These are phyloP conservation scores for Parietaria judaica DNA, from an alignment of 306 rosid genomes.

Conservation along the genomic window DNA sequence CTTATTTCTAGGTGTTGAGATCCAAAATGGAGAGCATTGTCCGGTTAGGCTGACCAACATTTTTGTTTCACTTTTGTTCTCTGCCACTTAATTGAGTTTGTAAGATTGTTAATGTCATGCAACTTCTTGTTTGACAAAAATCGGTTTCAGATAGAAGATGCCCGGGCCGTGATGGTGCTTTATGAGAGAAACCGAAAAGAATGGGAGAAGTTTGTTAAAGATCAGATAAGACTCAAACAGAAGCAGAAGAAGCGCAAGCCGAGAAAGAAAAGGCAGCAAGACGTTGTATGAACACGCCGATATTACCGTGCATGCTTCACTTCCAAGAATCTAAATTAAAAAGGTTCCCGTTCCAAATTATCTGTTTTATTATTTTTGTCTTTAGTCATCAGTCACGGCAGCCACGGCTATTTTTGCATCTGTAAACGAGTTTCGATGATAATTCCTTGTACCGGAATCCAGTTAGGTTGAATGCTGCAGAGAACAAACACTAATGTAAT, in stretches of 20 bases:
- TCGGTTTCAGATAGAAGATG: conserved; percentile 62
- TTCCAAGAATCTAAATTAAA: too few relatives aligned
- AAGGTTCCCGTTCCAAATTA: too few relatives aligned
- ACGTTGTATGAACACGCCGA: not conserved
- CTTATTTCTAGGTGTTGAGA: conserved; percentile 61
- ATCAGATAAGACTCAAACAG: conserved; percentile 40
- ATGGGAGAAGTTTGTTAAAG: conserved; percentile 73
- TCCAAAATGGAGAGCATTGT: conserved; percentile 92
- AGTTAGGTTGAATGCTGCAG: too few relatives aligned
- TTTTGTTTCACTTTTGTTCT: too few relatives aligned
- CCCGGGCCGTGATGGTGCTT: conserved; percentile 89
- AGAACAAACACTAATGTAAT: too few relatives aligned
- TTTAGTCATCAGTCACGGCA: too few relatives aligned
- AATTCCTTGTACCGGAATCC: too few relatives aligned
- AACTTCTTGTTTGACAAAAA: conserved; percentile 1
- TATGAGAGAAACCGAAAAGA: conserved; percentile 61
- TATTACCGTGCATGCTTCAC: not conserved
- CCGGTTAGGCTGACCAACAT: conserved; percentile 48
- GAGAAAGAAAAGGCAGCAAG: conserved; percentile 50
- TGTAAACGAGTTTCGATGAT: too few relatives aligned
- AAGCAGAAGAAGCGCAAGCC: conserved; percentile 68
- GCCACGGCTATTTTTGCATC: too few relatives aligned
- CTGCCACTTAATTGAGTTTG: too few relatives aligned
- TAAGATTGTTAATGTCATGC: not conserved
- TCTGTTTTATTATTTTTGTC: too few relatives aligned